phyloP scores from a whole-genome alignment of 345 rosid genomes.

The Anacardium occidentale region DNA sequence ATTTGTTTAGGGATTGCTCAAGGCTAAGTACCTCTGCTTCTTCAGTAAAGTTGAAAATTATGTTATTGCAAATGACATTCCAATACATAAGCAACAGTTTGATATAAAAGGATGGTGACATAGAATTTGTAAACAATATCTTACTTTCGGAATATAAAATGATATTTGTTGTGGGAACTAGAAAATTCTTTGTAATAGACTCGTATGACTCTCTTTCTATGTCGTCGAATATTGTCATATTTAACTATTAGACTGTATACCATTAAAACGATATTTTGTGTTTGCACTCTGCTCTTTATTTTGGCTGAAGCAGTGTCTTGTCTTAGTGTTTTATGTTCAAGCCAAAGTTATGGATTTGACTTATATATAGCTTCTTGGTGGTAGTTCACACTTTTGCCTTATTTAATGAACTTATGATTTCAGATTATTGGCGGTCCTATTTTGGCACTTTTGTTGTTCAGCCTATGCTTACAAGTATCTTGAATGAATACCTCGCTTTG shows the following conservation, averaged over 20 bases:
- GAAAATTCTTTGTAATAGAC: no score
- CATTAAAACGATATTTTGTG: neutral
- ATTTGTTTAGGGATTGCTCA: no score
- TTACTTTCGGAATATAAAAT: no score
- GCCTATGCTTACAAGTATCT: neutral
- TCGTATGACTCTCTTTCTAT: neutral
- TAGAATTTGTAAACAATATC: neutral
- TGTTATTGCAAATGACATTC: no score
- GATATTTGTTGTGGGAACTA: neutral
- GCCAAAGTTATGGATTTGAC: neutral
- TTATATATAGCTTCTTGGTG: neutral
- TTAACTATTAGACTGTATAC: neutral
- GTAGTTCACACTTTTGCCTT: neutral
- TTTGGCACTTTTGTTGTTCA: neutral
- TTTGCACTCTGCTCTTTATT: neutral
- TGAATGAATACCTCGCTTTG: neutral
- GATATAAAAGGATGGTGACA: neutral
- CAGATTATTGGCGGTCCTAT: neutral
- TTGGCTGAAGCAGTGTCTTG: no score
- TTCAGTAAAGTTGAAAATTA: no score
- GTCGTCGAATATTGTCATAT: neutral
- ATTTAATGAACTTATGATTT: neutral
- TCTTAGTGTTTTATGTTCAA: no score
- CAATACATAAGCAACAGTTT: neutral
- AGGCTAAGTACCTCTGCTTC: no score